These are phyloP conservation scores for Chytriomyces confervae DNA, from an alignment of 192 early-diverging fungal species.

Conservation along the genomic window DNA sequence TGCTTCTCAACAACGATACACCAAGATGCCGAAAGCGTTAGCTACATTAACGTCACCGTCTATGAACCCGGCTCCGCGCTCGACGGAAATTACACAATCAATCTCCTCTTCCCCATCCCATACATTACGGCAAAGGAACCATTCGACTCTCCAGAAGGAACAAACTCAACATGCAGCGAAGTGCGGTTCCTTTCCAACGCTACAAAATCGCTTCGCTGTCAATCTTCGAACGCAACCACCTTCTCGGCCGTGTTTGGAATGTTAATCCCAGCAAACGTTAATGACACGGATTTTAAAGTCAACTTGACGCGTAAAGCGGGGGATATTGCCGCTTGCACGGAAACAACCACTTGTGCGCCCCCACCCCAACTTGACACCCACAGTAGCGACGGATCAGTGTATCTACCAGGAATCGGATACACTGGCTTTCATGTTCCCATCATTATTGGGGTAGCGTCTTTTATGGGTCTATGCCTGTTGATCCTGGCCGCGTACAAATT, in stretches of 20 bases:
- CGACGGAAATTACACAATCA: not conserved
- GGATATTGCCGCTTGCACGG: not conserved
- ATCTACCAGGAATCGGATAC: not conserved
- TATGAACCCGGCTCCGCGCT: not conserved
- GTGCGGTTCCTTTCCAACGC: conserved; percentile 10
- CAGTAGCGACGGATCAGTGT: not conserved
- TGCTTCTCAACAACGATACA: not conserved
- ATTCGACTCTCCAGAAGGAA: conserved; percentile 5
- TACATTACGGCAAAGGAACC: conserved; percentile 16
- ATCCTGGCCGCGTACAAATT: not conserved
- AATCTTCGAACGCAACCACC: not conserved
- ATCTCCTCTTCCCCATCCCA: conserved; percentile 13
- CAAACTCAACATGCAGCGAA: not conserved
- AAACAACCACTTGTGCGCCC: not conserved
- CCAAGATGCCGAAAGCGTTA: not conserved
- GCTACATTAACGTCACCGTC: conserved; percentile 11
- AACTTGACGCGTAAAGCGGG: not conserved
- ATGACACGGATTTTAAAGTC: not conserved
- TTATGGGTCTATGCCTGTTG: not conserved
- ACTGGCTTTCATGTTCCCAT: not conserved
- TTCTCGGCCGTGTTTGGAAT: conserved; percentile 14
- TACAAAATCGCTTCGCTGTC: not conserved
- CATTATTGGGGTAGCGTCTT: not conserved
- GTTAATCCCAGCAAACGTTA: not conserved
- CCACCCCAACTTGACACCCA: not conserved